phyloP scores from a whole-genome alignment of 2,329 filamentous ascomycete species.

The Neurospora crassa region DNA sequence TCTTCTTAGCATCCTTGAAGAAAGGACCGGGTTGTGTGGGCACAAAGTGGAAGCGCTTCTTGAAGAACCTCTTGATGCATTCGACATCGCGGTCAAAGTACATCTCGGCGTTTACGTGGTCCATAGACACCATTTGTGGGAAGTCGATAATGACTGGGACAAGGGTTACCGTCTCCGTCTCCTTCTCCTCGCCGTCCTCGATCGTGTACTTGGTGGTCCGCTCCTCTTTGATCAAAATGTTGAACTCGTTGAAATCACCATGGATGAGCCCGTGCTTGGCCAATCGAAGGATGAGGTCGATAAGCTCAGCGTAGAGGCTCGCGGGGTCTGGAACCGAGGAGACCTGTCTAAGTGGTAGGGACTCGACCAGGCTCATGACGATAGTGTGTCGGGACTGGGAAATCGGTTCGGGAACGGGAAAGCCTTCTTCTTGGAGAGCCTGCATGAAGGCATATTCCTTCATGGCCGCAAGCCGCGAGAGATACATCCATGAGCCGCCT shows the following conservation, averaged over 20 bases:
- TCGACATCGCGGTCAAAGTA: slow-evolving; percentile 96
- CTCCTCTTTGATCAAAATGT: slow-evolving; percentile 84
- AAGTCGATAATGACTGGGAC: slow-evolving; percentile 92
- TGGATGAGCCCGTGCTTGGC: slow-evolving; percentile 87
- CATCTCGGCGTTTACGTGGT: slow-evolving; percentile 87
- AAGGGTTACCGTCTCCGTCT: slow-evolving; percentile 37
- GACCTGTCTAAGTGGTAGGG: slow-evolving; percentile 85
- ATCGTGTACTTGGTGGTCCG: neutral
- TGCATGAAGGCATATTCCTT: slow-evolving; percentile 96
- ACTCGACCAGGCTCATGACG: slow-evolving; percentile 89
- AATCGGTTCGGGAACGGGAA: slow-evolving; percentile 80
- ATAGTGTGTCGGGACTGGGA: slow-evolving; percentile 91
- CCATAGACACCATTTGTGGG: slow-evolving; percentile 94
- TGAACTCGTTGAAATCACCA: slow-evolving; percentile 99
- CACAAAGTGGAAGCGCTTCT: slow-evolving; percentile 78
- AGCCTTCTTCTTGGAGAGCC: slow-evolving; percentile 71
- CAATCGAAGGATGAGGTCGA: slow-evolving; percentile 73
- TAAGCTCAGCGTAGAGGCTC: slow-evolving; percentile 81
- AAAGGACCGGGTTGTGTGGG: slow-evolving; percentile 75
- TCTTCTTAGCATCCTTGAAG: slow-evolving; percentile 75
- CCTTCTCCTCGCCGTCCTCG: slow-evolving; percentile 11
- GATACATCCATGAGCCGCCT: slow-evolving; percentile 94
- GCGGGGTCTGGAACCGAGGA: slow-evolving; percentile 74
- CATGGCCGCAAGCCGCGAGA: slow-evolving; percentile 82
- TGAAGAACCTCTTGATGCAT: slow-evolving; percentile 92